These are phyloP conservation scores for Amyloporia xantha DNA, from an alignment of 768 basidiomycete genomes.

Conservation along the genomic window DNA sequence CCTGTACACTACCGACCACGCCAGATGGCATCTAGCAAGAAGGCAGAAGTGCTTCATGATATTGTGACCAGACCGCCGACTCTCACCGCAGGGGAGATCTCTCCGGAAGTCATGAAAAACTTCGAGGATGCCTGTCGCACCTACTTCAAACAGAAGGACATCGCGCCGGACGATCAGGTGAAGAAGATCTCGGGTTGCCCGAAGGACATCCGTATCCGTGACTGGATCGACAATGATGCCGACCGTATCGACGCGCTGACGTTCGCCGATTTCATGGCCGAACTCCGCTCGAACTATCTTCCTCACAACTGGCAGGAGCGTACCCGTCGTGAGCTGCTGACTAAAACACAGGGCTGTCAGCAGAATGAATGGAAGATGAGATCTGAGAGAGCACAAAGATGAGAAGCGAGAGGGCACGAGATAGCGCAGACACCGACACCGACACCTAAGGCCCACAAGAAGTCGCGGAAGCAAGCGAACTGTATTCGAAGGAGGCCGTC, in stretches of 20 bases:
- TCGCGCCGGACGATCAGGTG: not conserved
- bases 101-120: not conserved
- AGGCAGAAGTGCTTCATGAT: not conserved
- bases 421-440: too few relatives aligned
- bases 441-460: too few relatives aligned
- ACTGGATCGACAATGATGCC: slow-evolving; percentile 1
- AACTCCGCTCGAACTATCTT: not conserved
- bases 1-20: not conserved
- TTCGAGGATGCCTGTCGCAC: not conserved
- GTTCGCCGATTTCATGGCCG: not conserved
- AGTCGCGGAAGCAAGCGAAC: too few relatives aligned
- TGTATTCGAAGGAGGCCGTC: too few relatives aligned
- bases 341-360: too few relatives aligned
- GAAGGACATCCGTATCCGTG: not conserved
- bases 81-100: not conserved
- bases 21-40: not conserved
- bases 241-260: not conserved
- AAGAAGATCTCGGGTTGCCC: not conserved
- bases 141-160: not conserved
- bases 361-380: too few relatives aligned
- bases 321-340: too few relatives aligned
- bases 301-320: not conserved
- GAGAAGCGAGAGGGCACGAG: too few relatives aligned
- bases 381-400: too few relatives aligned
- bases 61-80: not conserved